A percentile compares a stretch with the other conserved stretches of the same genome.
Conservation (phyloP, 352 stramenopile species). For the Phytophthora tubulina region DNA sequence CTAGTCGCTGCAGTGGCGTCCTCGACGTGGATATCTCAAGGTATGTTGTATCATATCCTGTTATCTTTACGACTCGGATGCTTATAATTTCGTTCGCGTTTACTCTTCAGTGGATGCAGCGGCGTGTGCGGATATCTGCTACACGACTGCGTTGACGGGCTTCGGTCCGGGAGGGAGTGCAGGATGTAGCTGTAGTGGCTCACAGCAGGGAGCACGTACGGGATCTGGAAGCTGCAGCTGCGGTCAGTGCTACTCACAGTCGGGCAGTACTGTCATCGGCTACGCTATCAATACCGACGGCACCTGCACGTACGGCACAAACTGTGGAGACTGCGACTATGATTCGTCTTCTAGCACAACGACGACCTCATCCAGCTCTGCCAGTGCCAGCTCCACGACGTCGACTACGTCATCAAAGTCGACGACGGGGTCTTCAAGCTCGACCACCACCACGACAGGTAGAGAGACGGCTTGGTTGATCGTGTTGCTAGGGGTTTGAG, state of each 20-base stretch:
- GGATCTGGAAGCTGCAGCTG: constrained; percentile 46
- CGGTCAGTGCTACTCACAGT: constrained; percentile 50
- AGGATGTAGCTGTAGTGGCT: constrained; percentile 47
- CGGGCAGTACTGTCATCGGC: constrained; percentile 35
- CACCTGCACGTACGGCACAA: constrained; percentile 41
- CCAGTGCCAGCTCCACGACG: constrained; percentile 22
- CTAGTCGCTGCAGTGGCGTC: constrained; percentile 8
- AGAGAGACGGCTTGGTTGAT: constrained; percentile 8
- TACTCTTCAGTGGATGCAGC: constrained; percentile 32
- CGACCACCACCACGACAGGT: constrained; percentile 33
- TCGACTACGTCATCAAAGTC: constrained; percentile 21
- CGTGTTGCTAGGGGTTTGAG: not conserved
- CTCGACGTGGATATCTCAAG: constrained; percentile 10
- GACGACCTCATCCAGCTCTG: constrained; percentile 6
- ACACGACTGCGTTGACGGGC: constrained; percentile 47
- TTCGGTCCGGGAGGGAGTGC: constrained; percentile 43
- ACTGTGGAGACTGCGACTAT: constrained; percentile 49
- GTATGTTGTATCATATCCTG: not conserved
- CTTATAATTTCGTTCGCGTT: constrained; percentile 9
- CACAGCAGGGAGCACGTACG: constrained; percentile 25
- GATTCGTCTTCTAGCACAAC: constrained; percentile 18
- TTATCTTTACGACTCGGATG: not conserved
- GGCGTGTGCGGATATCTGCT: constrained; percentile 50
- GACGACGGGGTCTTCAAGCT: constrained; percentile 12
- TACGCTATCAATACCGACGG: constrained; percentile 45